Conservation (phyloP, 306 rosid species). For the Inga leiocalycina region DNA sequence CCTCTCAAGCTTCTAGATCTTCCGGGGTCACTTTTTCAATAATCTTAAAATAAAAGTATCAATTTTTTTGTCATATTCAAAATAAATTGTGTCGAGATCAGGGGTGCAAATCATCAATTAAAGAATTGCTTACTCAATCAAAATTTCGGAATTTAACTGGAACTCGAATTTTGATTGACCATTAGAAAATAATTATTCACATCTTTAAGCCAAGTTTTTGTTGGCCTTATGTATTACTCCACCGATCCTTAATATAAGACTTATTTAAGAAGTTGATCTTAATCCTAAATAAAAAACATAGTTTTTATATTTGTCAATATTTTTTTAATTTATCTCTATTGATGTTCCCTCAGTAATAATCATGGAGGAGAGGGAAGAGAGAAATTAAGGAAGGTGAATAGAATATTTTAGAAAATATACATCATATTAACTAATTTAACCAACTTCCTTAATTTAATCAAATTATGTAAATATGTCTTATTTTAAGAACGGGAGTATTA, state of each 20-base stretch:
- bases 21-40: neutral
- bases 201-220: neutral
- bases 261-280: no score
- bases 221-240: neutral
- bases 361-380: no score
- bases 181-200: neutral
- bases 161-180: neutral
- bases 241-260: no score
- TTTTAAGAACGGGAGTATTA: neutral
- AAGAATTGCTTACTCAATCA: neutral
- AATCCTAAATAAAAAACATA: no score
- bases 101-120: neutral
- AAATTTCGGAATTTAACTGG: neutral
- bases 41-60: neutral
- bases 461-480: no score
- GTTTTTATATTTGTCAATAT: no score
- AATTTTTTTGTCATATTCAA: neutral
- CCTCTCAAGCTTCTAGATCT: neutral
- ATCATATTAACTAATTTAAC: no score
- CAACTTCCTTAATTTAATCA: no score
- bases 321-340: no score
- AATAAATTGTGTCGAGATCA: neutral
- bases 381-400: no score
- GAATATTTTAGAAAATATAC: no score
- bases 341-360: no score